A percentile compares a stretch with the other conserved stretches of the same genome.
Evolutionary conservation across 768 basidiomycete species (phyloP).

Genomic region (Rhizopogon sp.): DNA sequence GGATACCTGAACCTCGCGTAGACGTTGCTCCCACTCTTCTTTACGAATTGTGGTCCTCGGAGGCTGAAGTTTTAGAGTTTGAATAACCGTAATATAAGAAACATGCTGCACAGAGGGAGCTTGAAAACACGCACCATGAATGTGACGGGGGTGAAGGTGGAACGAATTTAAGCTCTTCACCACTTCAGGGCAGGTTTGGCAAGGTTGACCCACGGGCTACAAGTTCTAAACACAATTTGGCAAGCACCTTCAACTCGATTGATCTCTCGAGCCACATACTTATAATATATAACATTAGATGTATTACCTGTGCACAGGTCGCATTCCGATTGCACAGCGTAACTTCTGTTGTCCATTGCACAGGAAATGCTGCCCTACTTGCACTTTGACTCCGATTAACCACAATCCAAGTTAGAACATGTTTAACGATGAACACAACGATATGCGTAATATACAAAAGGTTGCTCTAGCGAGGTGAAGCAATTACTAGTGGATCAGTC

Average conservation of each 20-base stretch:
- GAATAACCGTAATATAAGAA: neutral
- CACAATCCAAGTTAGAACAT: too few species aligned
- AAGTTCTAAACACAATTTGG: conserved; percentile 5
- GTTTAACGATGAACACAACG: too few species aligned
- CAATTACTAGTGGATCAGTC: neutral
- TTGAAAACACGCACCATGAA: conserved; percentile 26
- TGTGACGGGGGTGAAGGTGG: conserved; percentile 10
- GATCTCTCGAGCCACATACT: too few species aligned
- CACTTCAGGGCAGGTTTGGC: conserved; percentile 35
- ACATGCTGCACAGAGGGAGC: neutral
- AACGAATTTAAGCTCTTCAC: conserved; percentile 27
- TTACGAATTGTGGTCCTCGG: conserved; percentile 60
- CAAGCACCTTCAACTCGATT: neutral
- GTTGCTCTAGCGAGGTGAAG: conserved; percentile 1
- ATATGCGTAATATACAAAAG: neutral
- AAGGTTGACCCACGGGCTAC: neutral
- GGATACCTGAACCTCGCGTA: conserved; percentile 77
- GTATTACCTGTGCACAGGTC: too few species aligned
- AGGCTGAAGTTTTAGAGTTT: conserved; percentile 23
- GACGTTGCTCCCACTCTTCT: conserved; percentile 82
- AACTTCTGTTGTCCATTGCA: too few species aligned
- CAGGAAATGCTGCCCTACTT: too few species aligned
- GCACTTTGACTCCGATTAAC: too few species aligned
- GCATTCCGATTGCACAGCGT: too few species aligned
- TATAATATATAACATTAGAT: too few species aligned